Evolutionary conservation across 169 alveolate genomes (phyloP), one percentile per base, ranked within the genome.

Genomic region (Cryptosporidium xiaoi): DNA sequence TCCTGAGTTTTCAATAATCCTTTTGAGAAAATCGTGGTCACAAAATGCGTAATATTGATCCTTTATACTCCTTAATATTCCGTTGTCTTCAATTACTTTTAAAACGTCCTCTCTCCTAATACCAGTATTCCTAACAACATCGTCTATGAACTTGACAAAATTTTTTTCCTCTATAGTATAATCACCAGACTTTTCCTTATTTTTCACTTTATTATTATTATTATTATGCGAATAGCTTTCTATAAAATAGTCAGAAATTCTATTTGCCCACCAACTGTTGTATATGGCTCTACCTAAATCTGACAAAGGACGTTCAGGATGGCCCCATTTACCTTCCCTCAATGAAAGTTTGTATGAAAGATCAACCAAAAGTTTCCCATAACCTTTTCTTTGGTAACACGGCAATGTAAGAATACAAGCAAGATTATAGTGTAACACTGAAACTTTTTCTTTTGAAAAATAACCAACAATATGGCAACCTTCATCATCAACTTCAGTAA

Each of bases 251-350:
- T 92, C 93, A 53, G 96, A 83, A 16, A 97, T 90, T 84, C 91
- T 93, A 82, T 94, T 93, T 10, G 97, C 92, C 99, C 99, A 98
- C 93, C 95, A 97, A 48, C 97, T 93, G 89, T 96, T 95, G 92
- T 98, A 98, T 2, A 98, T 94, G 15, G 97, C 98, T 65, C 93
- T 94, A 7, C 99, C 99, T 66, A 98, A 91, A 91, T 98, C 99
- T 0, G 98, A 94, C 6, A 98, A 91, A 3, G 99, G 99, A 66
- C 98, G 91, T 93, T 98, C 99, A 2, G 99, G 99, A 2, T 99
- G 96, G 15, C 99, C 99, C 33, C 95, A 91, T 53, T 95, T 95
- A 48, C 95, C 94, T 91, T 98, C 99, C 65, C 91, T 95, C 55
- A 93, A 90, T 5, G 99, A 95, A 15, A 98, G 93, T 62, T 95